Evolutionary conservation across 1,139 yeast species (phyloP), one percentile per base, ranked within the genome.

Genomic region (Blastobotrys arbuscula): DNA sequence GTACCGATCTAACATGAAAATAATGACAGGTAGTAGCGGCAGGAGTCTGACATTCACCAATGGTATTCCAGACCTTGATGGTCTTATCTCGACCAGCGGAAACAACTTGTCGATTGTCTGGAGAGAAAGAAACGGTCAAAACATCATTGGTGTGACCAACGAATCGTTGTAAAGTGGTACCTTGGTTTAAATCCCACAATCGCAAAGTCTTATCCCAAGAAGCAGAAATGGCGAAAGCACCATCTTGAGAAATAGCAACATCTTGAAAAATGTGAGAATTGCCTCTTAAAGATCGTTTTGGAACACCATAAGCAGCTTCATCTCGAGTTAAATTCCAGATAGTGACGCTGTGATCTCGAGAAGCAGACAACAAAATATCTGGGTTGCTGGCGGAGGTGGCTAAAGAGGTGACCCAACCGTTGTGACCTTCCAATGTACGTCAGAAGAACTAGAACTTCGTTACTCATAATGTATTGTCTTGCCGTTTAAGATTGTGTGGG

Each of bases 171-270:
- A 89, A 79, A 70, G 92, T 84, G 75, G 84, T 86, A 79, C 97
- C 99, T 66, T 94, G 81, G 73, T 83, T 84, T 69, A 92, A 81
- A 75, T 88, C 92, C 98, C 98, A 92, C 72, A 92, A 84, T 82
- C 97, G 94, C 74, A 94, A 81, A 71, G 98, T 90, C 81, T 85
- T 88, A 75, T 92, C 98, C 98, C 99, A 92, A 69, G 98, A 94
- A 69, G 95, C 97, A 61, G 98, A 92, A 73, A 92, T 79, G 70
- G 97, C 98, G 80, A 83, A 92, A 71, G 86, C 84, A 75, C 98
- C 98, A 73, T 94, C 98, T 71, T 95, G 92, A 60, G 98, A 88
- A 77, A 92, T 86, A 72, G 95, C 87, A 73, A 90, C 94, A 73
- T 92, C 98, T 78, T 89, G 92, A 64, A 92, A 96, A 71, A 92